phyloP scores from a whole-genome alignment of 495 filamentous ascomycete species.

The Chaetomium tenue region DNA sequence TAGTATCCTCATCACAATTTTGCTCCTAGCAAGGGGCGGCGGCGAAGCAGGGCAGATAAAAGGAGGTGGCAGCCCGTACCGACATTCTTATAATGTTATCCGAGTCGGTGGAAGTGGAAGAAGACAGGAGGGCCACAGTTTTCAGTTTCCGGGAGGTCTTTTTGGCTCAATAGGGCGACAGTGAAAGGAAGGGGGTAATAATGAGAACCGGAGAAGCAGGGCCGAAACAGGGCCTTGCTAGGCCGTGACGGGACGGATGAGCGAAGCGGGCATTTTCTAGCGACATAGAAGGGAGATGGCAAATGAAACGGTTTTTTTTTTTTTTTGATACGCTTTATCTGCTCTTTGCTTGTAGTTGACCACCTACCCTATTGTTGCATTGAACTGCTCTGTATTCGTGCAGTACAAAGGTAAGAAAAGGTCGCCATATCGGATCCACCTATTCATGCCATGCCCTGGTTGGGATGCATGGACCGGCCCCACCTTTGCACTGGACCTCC shows the following conservation, averaged over 20 bases:
- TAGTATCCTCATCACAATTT: background rate
- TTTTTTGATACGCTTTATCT: background rate
- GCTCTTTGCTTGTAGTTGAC: background rate
- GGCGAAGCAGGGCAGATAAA: background rate
- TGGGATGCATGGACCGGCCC: no score
- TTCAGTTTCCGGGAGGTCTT: background rate
- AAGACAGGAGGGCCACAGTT: background rate
- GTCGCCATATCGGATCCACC: no score
- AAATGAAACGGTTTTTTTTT: background rate
- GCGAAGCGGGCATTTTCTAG: background rate
- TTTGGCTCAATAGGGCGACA: background rate
- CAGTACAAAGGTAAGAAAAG: no score
- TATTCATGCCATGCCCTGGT: no score
- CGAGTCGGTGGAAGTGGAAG: background rate
- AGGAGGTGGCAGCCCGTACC: background rate
- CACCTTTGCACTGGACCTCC: background rate
- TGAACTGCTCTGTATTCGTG: no score
- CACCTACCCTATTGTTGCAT: no score
- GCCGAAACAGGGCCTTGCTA: no score
- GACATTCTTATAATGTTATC: slow-evolving; percentile 6
- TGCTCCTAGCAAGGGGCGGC: background rate
- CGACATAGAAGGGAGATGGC: background rate
- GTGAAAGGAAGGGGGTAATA: background rate
- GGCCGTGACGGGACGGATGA: no score
- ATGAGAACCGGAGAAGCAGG: background rate